phyloP scores from a whole-genome alignment of 1,284 basidiomycete genomes.

The Irpex lacteus region DNA sequence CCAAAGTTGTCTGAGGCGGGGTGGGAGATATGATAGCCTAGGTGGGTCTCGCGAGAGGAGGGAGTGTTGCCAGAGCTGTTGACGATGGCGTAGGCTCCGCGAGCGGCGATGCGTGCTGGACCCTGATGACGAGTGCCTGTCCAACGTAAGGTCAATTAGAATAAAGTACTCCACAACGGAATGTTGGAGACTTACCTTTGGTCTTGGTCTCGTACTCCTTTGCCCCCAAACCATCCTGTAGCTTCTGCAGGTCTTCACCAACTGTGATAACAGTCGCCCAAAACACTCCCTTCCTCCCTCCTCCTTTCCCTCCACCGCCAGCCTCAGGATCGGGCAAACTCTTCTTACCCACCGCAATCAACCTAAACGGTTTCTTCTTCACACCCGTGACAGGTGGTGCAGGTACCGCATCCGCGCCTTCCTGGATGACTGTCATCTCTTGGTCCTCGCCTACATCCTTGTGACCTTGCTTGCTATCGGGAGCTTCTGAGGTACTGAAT shows the following conservation, averaged over 20 bases:
- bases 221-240: conserved; percentile 51
- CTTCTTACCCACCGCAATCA: conserved; percentile 64
- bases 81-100: conserved; percentile 64
- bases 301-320: conserved; percentile 30
- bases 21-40: conserved; percentile 59
- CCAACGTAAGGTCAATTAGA: background rate
- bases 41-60: conserved; percentile 48
- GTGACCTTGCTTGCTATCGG: conserved; percentile 17
- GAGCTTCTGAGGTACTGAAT: conserved; percentile 28
- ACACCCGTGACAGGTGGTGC: conserved; percentile 36
- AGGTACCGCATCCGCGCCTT: conserved; percentile 48
- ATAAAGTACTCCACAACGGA: background rate
- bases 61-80: conserved; percentile 44
- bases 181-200: conserved; percentile 33
- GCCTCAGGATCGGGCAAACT: conserved; percentile 51
- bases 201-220: conserved; percentile 68
- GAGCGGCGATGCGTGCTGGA: conserved; percentile 52
- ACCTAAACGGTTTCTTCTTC: conserved; percentile 45
- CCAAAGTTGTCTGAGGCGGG: conserved; percentile 41
- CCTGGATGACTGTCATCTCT: conserved; percentile 39
- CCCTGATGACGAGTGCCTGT: conserved; percentile 55
- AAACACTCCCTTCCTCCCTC: conserved; percentile 46
- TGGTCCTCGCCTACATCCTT: conserved; percentile 23
- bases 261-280: conserved; percentile 55
- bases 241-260: conserved; percentile 46